phyloP scores from a whole-genome alignment of 768 basidiomycete genomes.

The Mycena chlorophos region DNA sequence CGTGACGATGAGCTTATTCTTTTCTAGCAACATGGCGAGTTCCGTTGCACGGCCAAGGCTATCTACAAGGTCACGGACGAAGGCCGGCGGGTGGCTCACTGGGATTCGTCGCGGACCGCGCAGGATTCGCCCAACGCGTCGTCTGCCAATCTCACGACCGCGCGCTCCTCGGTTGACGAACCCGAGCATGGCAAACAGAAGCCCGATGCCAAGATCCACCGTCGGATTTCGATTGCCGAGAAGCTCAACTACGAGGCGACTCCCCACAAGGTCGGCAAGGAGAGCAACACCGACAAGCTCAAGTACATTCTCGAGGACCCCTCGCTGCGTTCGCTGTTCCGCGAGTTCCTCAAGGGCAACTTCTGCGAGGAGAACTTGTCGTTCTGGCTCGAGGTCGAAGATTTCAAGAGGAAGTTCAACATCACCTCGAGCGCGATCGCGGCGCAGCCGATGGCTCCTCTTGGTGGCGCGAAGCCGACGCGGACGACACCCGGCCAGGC shows the following conservation, averaged over 20 bases:
- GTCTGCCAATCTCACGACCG: slow-evolving; percentile 55
- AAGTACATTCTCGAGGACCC: slow-evolving; percentile 93
- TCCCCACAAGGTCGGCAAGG: slow-evolving; percentile 63
- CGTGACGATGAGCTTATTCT: slow-evolving; percentile 12
- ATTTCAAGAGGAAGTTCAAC: slow-evolving; percentile 94
- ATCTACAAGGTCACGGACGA: slow-evolving; percentile 94
- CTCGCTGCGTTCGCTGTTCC: slow-evolving; percentile 82
- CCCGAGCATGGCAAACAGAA: slow-evolving; percentile 33
- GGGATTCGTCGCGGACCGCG: slow-evolving; percentile 57
- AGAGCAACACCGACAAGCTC: slow-evolving; percentile 90
- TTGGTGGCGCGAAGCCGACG: slow-evolving; percentile 36
- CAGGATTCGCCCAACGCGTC: slow-evolving; percentile 68
- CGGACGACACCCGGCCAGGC: slow-evolving; percentile 69
- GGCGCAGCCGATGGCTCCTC: slow-evolving; percentile 40
- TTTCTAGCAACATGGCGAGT: slow-evolving; percentile 85
- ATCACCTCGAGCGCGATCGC: slow-evolving; percentile 92
- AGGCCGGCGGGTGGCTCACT: slow-evolving; percentile 81
- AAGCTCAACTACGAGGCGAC: slow-evolving; percentile 60
- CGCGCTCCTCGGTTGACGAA: slow-evolving; percentile 63
- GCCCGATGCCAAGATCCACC: slow-evolving; percentile 66
- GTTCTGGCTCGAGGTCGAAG: slow-evolving; percentile 96
- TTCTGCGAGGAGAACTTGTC: slow-evolving; percentile 98
- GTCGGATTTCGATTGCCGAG: slow-evolving; percentile 76
- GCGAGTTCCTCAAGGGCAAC: slow-evolving; percentile 90
- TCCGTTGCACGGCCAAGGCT: slow-evolving; percentile 93